Evolutionary conservation across 2,329 filamentous ascomycete genomes (phyloP).

Genomic region (Massarina eburnea): DNA sequence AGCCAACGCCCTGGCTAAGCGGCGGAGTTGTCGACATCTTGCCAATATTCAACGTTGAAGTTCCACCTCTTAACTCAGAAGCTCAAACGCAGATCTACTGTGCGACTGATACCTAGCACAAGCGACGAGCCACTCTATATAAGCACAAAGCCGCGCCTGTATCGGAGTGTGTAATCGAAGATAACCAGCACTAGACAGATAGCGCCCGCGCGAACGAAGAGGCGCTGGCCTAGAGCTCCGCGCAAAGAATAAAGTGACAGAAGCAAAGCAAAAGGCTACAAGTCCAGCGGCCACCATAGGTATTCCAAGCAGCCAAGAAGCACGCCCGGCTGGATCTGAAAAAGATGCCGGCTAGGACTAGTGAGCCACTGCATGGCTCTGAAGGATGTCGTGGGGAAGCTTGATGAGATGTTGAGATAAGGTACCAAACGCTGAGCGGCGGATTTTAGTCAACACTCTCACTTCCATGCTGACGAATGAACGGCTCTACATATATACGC

Average conservation of each 20-base stretch:
- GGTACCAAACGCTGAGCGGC: constrained; percentile 15
- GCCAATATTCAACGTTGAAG: neutral
- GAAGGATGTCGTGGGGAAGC: constrained; percentile 16
- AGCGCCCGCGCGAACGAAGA: constrained; percentile 1
- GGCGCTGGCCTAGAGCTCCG: constrained; percentile 10
- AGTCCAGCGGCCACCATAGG: constrained; percentile 6
- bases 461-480: neutral
- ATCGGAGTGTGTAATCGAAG: neutral
- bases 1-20: constrained; percentile 66
- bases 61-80: constrained; percentile 3
- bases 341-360: neutral
- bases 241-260: constrained; percentile 15
- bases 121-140: constrained; percentile 13
- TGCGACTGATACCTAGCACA: neutral
- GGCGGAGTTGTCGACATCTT: constrained; percentile 28
- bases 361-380: constrained; percentile 12
- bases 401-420: constrained; percentile 24
- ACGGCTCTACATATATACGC: too few species aligned
- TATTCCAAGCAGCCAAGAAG: constrained; percentile 7
- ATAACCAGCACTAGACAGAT: constrained; percentile 10
- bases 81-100: neutral
- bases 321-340: constrained; percentile 11
- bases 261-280: constrained; percentile 3
- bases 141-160: constrained; percentile 10
- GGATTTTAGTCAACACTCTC: constrained; percentile 17